A percentile compares a stretch with the other conserved stretches of the same genome.
Evolutionary conservation across 805 yeast genomes (phyloP).

Genomic region (Sugiyamaella marilandica): DNA sequence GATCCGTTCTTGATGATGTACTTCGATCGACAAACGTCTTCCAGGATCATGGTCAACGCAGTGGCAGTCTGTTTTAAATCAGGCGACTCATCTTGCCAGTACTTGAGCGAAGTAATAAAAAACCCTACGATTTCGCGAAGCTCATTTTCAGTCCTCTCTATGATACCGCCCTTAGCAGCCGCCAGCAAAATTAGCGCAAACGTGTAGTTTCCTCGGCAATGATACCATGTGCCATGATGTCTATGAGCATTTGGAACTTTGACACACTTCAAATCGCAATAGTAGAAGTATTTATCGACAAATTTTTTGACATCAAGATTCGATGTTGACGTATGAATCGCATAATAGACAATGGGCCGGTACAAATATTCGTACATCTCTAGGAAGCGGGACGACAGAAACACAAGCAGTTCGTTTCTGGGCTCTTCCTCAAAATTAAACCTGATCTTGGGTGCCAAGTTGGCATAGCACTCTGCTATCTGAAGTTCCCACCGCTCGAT

Average conservation of each 20-base stretch:
- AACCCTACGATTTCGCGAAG: constrained; percentile 10
- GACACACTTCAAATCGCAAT: constrained; percentile 9
- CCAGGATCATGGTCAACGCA: constrained; percentile 2
- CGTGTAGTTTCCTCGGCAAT: constrained; percentile 13
- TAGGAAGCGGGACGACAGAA: constrained; percentile 14
- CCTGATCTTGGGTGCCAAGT: constrained; percentile 15
- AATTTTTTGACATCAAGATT: constrained; percentile 12
- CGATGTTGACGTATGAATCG: constrained; percentile 11
- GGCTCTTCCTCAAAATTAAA: constrained; percentile 15
- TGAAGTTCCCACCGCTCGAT: constrained; percentile 15
- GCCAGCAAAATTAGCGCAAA: constrained; percentile 14
- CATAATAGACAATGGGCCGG: constrained; percentile 18
- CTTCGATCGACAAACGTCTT: constrained; percentile 7
- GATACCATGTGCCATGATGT: constrained; percentile 20
- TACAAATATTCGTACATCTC: constrained; percentile 16
- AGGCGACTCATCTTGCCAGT: constrained; percentile 11
- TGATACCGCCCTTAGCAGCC: constrained; percentile 14
- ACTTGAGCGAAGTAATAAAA: constrained; percentile 8
- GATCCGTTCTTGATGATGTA: neutral
- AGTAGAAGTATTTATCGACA: constrained; percentile 16
- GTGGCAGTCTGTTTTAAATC: constrained; percentile 9
- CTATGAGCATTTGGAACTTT: constrained; percentile 14
- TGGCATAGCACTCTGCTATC: constrained; percentile 16
- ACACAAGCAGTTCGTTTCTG: constrained; percentile 10
- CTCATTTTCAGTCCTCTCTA: constrained; percentile 8